These are phyloP conservation scores for Acrasis kona DNA, from an alignment of 78 protist species.

Conservation along the genomic window DNA sequence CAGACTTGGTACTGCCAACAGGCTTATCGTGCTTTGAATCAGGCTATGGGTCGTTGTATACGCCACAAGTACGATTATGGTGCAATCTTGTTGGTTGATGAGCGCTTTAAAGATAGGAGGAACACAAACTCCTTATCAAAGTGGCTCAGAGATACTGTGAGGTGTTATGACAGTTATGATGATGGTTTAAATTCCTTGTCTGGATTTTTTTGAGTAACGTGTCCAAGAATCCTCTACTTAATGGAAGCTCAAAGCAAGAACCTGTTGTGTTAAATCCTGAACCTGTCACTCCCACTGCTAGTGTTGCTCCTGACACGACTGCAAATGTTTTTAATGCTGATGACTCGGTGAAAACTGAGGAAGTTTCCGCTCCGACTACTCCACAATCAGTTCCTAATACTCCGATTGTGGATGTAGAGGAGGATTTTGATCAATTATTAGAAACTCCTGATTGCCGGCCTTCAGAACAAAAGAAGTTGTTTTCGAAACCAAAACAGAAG, in stretches of 20 bases:
- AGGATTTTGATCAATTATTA: too few relatives aligned
- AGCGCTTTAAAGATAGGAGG: background rate
- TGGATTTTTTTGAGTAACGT: background rate
- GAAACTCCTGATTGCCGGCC: too few relatives aligned
- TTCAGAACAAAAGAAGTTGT: too few relatives aligned
- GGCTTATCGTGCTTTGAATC: constrained; percentile 93
- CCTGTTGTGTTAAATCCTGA: background rate
- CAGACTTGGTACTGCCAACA: constrained; percentile 66
- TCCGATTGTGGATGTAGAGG: too few relatives aligned
- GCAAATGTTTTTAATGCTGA: background rate
- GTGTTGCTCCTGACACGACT: background rate
- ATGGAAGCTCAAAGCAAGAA: background rate
- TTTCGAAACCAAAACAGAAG: too few relatives aligned
- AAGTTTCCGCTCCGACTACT: too few relatives aligned
- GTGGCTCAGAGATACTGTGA: background rate
- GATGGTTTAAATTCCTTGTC: background rate
- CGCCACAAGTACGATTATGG: constrained; percentile 79
- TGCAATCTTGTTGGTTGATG: background rate
- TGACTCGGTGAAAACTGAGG: too few relatives aligned
- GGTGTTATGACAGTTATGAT: background rate
- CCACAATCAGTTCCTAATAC: too few relatives aligned
- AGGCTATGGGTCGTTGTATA: constrained; percentile 93
- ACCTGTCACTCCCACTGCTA: background rate
- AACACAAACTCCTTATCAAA: background rate
- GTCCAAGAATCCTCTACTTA: background rate